Base-by-base conservation (phyloP, 768 basidiomycete species). In the Podaxis sp. region DNA sequence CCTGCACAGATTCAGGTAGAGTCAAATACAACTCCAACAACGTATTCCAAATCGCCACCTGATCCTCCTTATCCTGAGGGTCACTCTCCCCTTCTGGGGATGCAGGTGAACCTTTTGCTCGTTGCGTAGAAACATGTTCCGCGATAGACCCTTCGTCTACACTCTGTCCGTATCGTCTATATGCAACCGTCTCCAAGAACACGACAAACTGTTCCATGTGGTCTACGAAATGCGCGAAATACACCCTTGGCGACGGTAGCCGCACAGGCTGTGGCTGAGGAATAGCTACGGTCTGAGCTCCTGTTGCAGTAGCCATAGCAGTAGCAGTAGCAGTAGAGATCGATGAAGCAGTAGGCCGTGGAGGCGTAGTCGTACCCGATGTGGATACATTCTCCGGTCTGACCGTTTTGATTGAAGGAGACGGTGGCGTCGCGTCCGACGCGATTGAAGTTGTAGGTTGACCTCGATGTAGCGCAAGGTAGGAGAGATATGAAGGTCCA, bases 11-110 rank as follows among this genome's bases (percentile, higher is more conserved):
- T 2, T 46, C 52, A n/a, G 84, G 82, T 39, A 82, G 72, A 7
- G 88, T 84, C 51, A 99, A 83, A 72, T 98, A 98, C 11, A 99
- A 83, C 75, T 99, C 96, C 63, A 99, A 77, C 2, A 99, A 79
- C 9, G 96, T 98, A 75, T 96, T 97, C 96, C 96, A 98, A 2
- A 98, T 88, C 0, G 95, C 89, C 8, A 84, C 80, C 24, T 51
- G 93, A 69, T 96, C 93, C 8, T 74, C 73, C 68, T 78, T 80
- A 64, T 91, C 90, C 0, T 64, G 71, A 30, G 78, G 76, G 55
- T 84, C 83, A 22, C 69, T 94, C 12, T 51, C 19, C 44, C 85
- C 84, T 1, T 77, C 63, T 30, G 57, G 52, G 44, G 57, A n/a
- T 42, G 61, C 64, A 8, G 68, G 9, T 51, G 9, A 12, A 4